Base-by-base conservation (phyloP, 1,284 basidiomycete species). In the Ceratobasidium sp. region DNA sequence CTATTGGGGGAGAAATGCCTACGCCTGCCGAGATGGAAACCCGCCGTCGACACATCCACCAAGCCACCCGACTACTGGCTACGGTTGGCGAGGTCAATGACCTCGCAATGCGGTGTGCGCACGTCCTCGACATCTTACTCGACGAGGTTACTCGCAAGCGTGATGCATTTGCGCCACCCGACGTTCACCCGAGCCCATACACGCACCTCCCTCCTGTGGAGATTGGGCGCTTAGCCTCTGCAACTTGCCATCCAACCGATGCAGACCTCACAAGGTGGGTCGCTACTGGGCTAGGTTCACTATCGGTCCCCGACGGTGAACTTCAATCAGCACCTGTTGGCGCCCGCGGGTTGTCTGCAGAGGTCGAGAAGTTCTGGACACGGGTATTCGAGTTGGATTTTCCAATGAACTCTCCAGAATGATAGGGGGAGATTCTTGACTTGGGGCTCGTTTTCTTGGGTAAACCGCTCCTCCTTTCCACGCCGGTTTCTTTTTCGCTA, bases 311-410 rank as follows among this genome's bases (percentile, higher is more conserved):
- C 31, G 60, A 64, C 42, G 47, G 47, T 10, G 60, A 64, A 25
- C 32, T 64, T 10, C 60, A 64, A 27, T 3, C 45, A 25, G 60
- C 60, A n/a, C 60, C 60, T n/a, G 15, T 64, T n/a, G 42, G 60
- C 13, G 47, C 42, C 2, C 31, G 60, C 7, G 60, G 60, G 6
- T 5, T 64, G 34, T 38, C 17, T 17, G 38, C 60, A 5, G 60
- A 64, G 20, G 42, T 47, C 20, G 60, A 64, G 42, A 38, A 45
- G 22, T 64, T 64, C 34, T 64, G 60, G 60, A 64, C 60, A 27
- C 47, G 45, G 34, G 60, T 64, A 10, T 64, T 64, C 34, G 60
- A 64, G 60, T 34, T 64, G 49, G 60, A 64, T 50, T 52, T 64
- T 20, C 60, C 60, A 13, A 38, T 40, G 17, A 47, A 60, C 42